phyloP scores from a whole-genome alignment of 352 stramenopile genomes.

The Blastocystis sp. region DNA sequence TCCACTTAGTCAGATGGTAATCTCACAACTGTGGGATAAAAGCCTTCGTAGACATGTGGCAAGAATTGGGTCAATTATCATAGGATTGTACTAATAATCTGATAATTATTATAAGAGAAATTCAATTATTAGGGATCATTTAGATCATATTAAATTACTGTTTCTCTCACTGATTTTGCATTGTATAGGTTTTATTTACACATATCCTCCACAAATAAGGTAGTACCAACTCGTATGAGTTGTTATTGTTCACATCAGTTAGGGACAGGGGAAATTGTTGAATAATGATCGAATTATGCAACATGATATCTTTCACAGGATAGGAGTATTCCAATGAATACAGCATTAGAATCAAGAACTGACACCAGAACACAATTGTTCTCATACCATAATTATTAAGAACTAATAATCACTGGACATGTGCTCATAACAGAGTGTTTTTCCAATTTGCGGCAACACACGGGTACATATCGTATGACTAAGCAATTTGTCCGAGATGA shows the following conservation, averaged over 20 bases:
- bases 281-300: neutral
- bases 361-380: too few species aligned
- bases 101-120: neutral
- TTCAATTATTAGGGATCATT: constrained; percentile 13
- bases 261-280: neutral
- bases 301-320: too few species aligned
- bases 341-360: neutral
- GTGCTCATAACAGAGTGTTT: neutral
- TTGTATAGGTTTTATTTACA: neutral
- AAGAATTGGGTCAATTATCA: constrained; percentile 10
- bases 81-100: neutral
- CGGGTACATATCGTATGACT: constrained; percentile 13
- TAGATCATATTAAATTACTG: neutral
- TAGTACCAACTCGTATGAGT: neutral
- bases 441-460: neutral
- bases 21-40: constrained; percentile 4
- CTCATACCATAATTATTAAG: neutral
- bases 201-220: neutral
- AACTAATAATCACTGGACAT: neutral
- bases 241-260: neutral
- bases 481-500: constrained; percentile 24
- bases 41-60: neutral
- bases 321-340: neutral
- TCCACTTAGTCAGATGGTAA: neutral
- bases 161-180: neutral